These are phyloP conservation scores for Microcera coccophila DNA, from an alignment of 2,329 filamentous ascomycete genomes.

Conservation along the genomic window DNA sequence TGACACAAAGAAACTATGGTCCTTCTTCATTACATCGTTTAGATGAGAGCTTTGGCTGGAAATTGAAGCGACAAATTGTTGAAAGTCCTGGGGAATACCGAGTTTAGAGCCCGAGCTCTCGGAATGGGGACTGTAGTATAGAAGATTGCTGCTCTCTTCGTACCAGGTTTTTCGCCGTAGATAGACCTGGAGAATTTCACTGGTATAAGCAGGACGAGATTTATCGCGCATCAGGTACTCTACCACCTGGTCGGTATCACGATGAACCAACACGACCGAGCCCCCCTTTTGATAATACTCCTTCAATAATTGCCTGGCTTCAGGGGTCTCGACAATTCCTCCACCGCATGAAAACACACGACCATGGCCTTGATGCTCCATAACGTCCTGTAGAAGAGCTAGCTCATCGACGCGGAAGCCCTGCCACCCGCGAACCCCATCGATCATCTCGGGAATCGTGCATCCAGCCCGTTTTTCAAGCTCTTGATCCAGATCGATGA, in stretches of 20 bases:
- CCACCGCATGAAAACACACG: constrained; percentile 92
- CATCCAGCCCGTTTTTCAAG: constrained; percentile 70
- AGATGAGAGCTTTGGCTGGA: constrained; percentile 46
- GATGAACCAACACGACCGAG: constrained; percentile 80
- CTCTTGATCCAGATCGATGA: constrained; percentile 84
- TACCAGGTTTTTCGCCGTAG: constrained; percentile 85
- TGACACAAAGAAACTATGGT: constrained; percentile 87
- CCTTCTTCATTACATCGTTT: constrained; percentile 43
- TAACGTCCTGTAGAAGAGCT: constrained; percentile 65
- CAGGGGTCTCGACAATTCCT: constrained; percentile 81
- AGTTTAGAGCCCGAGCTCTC: constrained; percentile 23
- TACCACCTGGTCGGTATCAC: constrained; percentile 83
- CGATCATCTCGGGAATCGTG: constrained; percentile 83
- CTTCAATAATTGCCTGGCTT: constrained; percentile 70
- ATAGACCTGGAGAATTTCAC: constrained; percentile 90
- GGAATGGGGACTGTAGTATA: constrained; percentile 78
- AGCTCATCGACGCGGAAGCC: constrained; percentile 80
- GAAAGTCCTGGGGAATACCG: constrained; percentile 34
- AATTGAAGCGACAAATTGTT: constrained; percentile 38
- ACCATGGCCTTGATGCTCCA: constrained; percentile 69
- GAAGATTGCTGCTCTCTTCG: constrained; percentile 86
- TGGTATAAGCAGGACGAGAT: constrained; percentile 85
- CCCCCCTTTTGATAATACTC: constrained; percentile 73
- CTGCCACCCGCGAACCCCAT: constrained; percentile 70
- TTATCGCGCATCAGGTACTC: constrained; percentile 86